These are phyloP conservation scores for Monosporascus ibericus DNA, from an alignment of 2,329 filamentous ascomycete genomes.

Conservation along the genomic window DNA sequence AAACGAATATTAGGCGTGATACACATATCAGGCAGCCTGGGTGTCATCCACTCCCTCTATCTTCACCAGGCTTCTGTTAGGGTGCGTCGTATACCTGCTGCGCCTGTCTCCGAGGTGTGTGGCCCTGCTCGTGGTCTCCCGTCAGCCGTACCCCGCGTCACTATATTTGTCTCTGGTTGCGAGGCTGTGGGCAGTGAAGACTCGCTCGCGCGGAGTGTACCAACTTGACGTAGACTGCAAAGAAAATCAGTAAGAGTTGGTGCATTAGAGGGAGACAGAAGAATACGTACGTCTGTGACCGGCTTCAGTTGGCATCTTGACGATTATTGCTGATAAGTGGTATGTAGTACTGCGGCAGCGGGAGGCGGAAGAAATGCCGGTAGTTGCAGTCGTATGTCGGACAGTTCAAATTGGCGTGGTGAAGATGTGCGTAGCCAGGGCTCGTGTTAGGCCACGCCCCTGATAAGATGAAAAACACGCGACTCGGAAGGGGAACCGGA, in stretches of 20 bases:
- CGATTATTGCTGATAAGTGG: no score
- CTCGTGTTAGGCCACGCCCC: no score
- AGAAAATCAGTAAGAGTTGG: not conserved
- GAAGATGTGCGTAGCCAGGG: no score
- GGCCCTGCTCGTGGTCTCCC: slow-evolving; percentile 5
- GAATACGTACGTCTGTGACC: slow-evolving; percentile 9
- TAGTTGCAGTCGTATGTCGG: no score
- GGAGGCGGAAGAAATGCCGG: no score
- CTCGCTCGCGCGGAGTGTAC: slow-evolving; percentile 3
- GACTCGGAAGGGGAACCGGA: no score
- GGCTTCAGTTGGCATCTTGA: slow-evolving; percentile 10
- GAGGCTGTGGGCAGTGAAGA: not conserved
- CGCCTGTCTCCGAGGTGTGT: slow-evolving; percentile 11
- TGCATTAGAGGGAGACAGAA: not conserved
- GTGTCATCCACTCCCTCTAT: slow-evolving; percentile 10
- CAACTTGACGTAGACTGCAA: slow-evolving; percentile 11
- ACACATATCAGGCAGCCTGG: slow-evolving; percentile 9
- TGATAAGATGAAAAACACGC: no score
- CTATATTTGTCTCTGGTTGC: not conserved
- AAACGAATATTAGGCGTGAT: not conserved
- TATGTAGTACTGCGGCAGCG: no score
- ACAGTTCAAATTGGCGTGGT: no score
- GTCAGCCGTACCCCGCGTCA: slow-evolving; percentile 3
- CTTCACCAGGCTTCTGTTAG: slow-evolving; percentile 9
- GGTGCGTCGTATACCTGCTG: slow-evolving; percentile 9